Percentiles rank a stretch among this genome's conserved stretches.
Conservation (phyloP, 2,329 filamentous ascomycete species). For the Aspergillus carbonarius region DNA sequence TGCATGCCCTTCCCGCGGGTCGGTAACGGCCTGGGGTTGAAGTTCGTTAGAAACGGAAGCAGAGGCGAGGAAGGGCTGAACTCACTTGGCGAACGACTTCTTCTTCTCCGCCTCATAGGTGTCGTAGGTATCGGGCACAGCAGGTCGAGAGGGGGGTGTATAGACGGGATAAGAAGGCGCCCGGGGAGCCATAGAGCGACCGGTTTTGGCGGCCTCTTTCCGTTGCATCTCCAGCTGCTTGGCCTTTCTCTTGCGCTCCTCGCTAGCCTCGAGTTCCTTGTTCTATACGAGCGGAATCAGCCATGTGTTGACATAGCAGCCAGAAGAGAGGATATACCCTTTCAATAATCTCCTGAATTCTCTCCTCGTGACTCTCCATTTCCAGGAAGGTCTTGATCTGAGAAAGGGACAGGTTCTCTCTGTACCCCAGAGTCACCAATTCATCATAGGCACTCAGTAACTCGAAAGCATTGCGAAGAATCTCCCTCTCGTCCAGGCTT, state of each 20-base stretch:
- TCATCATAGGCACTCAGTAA: slow-evolving; percentile 96
- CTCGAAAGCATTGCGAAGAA: slow-evolving; percentile 91
- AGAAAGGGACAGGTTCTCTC: slow-evolving; percentile 91
- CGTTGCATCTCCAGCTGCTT: slow-evolving; percentile 99
- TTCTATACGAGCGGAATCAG: slow-evolving; percentile 59
- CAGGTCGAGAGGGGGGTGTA: slow-evolving; percentile 72
- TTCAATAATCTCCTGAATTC: slow-evolving; percentile 97
- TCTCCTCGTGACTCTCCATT: slow-evolving; percentile 98
- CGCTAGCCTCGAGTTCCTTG: slow-evolving; percentile 96
- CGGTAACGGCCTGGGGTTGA: slow-evolving; percentile 54
- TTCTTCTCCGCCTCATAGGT: slow-evolving; percentile 97
- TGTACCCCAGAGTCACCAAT: slow-evolving; percentile 89
- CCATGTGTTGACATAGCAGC: neutral
- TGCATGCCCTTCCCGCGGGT: slow-evolving; percentile 98
- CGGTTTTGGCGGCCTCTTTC: slow-evolving; percentile 84
- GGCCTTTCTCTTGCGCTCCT: slow-evolving; percentile 97
- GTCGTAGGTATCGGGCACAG: slow-evolving; percentile 80
- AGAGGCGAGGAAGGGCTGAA: slow-evolving; percentile 4
- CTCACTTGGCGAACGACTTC: slow-evolving; percentile 78
- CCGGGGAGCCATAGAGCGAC: slow-evolving; percentile 66
- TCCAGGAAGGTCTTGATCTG: slow-evolving; percentile 99
- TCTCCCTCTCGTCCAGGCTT: slow-evolving; percentile 92
- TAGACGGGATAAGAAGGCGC: slow-evolving; percentile 86
- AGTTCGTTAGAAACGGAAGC: slow-evolving; percentile 25
- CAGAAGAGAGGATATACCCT: slow-evolving; percentile 56